Percentiles rank a stretch among this genome's conserved stretches.
Conservation (phyloP, 2,329 filamentous ascomycete species). For the Claviceps capensis region DNA sequence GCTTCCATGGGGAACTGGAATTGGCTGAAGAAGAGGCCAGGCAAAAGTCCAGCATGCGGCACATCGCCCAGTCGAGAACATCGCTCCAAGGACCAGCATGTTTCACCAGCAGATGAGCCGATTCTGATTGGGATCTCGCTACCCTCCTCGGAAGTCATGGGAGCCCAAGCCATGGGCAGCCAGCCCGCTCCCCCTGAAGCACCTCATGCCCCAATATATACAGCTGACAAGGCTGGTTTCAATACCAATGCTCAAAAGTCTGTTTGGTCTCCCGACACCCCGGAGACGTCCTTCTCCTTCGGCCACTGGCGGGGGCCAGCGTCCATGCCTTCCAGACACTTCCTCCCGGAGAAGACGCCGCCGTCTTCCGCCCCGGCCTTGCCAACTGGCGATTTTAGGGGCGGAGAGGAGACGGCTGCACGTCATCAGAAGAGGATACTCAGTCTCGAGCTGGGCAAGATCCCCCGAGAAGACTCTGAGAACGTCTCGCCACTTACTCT, state of each 20-base stretch:
- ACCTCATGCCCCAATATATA: neutral
- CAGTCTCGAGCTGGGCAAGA: slow-evolving; percentile 19
- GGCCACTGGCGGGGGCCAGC: slow-evolving; percentile 25
- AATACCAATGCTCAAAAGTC: slow-evolving; percentile 19
- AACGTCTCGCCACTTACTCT: slow-evolving; percentile 47
- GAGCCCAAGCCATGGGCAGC: slow-evolving; percentile 19
- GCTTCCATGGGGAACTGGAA: slow-evolving; percentile 43
- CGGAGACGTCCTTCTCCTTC: slow-evolving; percentile 32
- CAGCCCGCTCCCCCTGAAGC: slow-evolving; percentile 10
- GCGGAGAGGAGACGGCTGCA: slow-evolving; percentile 19
- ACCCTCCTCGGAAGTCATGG: slow-evolving; percentile 28
- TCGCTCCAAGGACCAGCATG: slow-evolving; percentile 25
- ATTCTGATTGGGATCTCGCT: slow-evolving; percentile 61
- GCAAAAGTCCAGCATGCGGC: slow-evolving; percentile 14
- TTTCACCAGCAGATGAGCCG: slow-evolving; percentile 56
- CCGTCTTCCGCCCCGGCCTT: slow-evolving; percentile 52
- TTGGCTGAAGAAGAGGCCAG: slow-evolving; percentile 35
- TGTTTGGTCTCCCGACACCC: slow-evolving; percentile 49
- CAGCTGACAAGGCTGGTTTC: neutral
- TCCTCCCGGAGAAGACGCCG: slow-evolving; percentile 28
- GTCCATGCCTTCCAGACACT: slow-evolving; percentile 25
- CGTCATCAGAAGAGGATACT: slow-evolving; percentile 16
- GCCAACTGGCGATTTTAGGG: slow-evolving; percentile 25
- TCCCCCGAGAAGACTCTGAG: slow-evolving; percentile 32
- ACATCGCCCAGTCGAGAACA: slow-evolving; percentile 14